Conservation (phyloP, 2,329 filamentous ascomycete genomes). For the Monilinia vaccinii-corymbosi region DNA sequence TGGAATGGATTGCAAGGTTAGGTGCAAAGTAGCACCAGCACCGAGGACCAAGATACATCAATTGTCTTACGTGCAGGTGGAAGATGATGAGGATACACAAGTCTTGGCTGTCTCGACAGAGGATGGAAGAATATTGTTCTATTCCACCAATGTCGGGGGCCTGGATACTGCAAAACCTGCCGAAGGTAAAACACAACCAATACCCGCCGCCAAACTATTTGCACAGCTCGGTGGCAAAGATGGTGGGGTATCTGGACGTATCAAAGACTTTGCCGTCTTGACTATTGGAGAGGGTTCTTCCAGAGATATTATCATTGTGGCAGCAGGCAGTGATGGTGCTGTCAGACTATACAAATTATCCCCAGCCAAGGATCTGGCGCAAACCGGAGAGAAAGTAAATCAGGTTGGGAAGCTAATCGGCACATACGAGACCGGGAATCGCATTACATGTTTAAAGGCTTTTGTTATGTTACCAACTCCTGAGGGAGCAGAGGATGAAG, state of each 20-base stretch:
- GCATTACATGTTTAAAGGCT: constrained; percentile 80
- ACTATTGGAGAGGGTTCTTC: constrained; percentile 30
- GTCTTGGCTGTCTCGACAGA: constrained; percentile 77
- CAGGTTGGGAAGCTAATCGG: constrained; percentile 50
- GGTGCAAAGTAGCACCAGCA: constrained; percentile 60
- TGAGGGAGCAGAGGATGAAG: constrained; percentile 46
- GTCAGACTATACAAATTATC: constrained; percentile 67
- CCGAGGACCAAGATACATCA: constrained; percentile 74
- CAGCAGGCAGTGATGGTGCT: constrained; percentile 77
- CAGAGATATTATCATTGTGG: constrained; percentile 49
- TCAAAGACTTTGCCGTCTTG: constrained; percentile 78
- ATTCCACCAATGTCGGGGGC: constrained; percentile 53
- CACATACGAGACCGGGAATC: constrained; percentile 73
- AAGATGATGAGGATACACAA: constrained; percentile 39
- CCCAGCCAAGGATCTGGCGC: constrained; percentile 23
- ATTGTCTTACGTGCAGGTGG: constrained; percentile 57
- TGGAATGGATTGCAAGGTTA: constrained; percentile 77
- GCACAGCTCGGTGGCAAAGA: constrained; percentile 72
- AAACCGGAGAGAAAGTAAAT: constrained; percentile 29
- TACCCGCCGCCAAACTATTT: constrained; percentile 55
- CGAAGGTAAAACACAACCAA: constrained; percentile 35
- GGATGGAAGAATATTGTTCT: constrained; percentile 80
- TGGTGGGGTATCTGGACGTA: constrained; percentile 59
- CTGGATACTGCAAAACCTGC: constrained; percentile 29
- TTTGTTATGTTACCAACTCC: constrained; percentile 73